A percentile compares a stretch with the other conserved stretches of the same genome.
Conservation (phyloP, 2,329 filamentous ascomycete genomes). For the Penicillium sp. region DNA sequence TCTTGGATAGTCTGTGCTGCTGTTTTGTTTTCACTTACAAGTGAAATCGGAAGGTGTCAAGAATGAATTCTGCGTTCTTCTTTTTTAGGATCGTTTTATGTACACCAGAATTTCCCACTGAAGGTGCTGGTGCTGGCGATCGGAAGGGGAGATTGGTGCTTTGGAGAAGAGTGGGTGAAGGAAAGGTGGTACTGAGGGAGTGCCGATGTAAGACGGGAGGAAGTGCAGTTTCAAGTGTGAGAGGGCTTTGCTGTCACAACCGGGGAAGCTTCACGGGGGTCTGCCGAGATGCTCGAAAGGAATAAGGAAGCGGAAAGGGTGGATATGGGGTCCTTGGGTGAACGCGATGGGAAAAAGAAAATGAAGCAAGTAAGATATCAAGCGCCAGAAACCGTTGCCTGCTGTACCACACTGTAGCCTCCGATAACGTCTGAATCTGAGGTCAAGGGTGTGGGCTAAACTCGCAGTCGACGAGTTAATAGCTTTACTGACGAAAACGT, state of each 20-base stretch:
- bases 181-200: slow-evolving; percentile 38
- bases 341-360: slow-evolving; percentile 22
- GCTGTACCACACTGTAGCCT: slow-evolving; percentile 15
- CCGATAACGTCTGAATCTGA: slow-evolving; percentile 13
- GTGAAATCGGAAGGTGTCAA: slow-evolving; percentile 48
- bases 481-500: not conserved
- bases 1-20: slow-evolving; percentile 49
- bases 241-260: slow-evolving; percentile 18
- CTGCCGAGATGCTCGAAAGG: slow-evolving; percentile 16
- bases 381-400: slow-evolving; percentile 14
- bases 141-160: slow-evolving; percentile 44
- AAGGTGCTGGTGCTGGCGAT: slow-evolving; percentile 78
- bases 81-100: slow-evolving; percentile 62
- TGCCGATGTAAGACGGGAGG: slow-evolving; percentile 28
- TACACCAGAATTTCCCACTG: slow-evolving; percentile 88
- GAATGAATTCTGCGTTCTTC: slow-evolving; percentile 52
- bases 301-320: slow-evolving; percentile 12
- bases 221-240: slow-evolving; percentile 29
- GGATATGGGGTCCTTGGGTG: slow-evolving; percentile 15
- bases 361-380: slow-evolving; percentile 18
- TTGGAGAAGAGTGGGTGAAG: slow-evolving; percentile 32
- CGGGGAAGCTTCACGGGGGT: slow-evolving; percentile 20
- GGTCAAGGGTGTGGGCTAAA: slow-evolving; percentile 4
- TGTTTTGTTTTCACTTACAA: slow-evolving; percentile 41
- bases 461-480: not conserved